These are phyloP conservation scores for Rhytidhysteron rufulum DNA, from an alignment of 2,329 filamentous ascomycete species.

Conservation along the genomic window DNA sequence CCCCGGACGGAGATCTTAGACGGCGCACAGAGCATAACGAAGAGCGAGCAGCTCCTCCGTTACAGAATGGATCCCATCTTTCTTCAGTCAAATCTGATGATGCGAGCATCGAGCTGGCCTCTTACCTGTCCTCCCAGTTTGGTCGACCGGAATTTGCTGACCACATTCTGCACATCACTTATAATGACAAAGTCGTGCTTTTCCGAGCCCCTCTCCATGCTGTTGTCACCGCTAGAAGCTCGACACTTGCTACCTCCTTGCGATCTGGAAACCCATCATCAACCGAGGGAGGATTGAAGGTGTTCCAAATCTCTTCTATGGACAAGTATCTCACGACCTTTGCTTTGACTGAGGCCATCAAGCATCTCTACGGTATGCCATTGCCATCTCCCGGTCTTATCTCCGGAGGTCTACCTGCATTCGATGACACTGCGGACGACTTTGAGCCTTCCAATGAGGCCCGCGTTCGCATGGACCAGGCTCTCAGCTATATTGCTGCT, in stretches of 20 bases:
- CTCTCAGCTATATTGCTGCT: slow-evolving; percentile 61
- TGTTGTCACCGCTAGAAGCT: slow-evolving; percentile 32
- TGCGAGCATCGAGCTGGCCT: slow-evolving; percentile 25
- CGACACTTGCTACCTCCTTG: slow-evolving; percentile 27
- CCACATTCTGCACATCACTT: slow-evolving; percentile 29
- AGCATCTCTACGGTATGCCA: slow-evolving; percentile 33
- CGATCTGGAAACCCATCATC: slow-evolving; percentile 9
- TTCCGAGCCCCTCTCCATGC: slow-evolving; percentile 32
- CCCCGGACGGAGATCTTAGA: slow-evolving; percentile 21
- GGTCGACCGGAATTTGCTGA: slow-evolving; percentile 35
- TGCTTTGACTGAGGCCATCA: slow-evolving; percentile 32
- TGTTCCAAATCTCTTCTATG: slow-evolving; percentile 22
- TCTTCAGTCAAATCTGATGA: slow-evolving; percentile 15
- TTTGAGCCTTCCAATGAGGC: slow-evolving; percentile 22
- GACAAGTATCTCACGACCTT: slow-evolving; percentile 26
- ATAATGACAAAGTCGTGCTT: slow-evolving; percentile 21
- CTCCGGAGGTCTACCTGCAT: slow-evolving; percentile 25
- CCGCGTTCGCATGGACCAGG: slow-evolving; percentile 31
- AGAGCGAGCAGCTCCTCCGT: background rate
- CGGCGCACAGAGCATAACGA: slow-evolving; percentile 13
- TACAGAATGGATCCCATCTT: slow-evolving; percentile 9
- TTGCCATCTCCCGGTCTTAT: slow-evolving; percentile 24
- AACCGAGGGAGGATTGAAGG: slow-evolving; percentile 17
- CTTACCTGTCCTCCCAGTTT: slow-evolving; percentile 30
- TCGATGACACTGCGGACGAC: slow-evolving; percentile 19